Percentiles rank a stretch among this genome's conserved stretches.
These are phyloP conservation scores for Selenicereus undatus DNA, from an alignment of 148 eudicot genomes.

Conservation along the genomic window DNA sequence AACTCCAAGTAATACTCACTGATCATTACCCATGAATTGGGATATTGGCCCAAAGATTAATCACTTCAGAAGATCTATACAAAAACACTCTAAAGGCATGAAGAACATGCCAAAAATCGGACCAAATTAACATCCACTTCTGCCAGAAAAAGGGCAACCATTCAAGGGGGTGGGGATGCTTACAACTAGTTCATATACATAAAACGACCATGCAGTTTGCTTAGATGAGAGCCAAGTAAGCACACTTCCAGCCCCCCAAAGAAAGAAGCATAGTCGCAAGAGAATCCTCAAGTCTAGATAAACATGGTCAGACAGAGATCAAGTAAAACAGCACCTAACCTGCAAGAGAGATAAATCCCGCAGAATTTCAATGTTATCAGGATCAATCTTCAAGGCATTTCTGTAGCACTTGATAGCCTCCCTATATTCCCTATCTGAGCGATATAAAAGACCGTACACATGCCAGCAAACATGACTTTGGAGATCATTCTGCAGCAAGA, in stretches of 20 bases:
- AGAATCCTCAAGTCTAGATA: background rate
- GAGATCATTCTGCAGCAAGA: slow-evolving; percentile 78
- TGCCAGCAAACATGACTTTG: slow-evolving; percentile 99
- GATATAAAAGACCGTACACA: slow-evolving; percentile 96
- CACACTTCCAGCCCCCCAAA: background rate
- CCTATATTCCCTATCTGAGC: slow-evolving; percentile 96
- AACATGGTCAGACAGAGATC: background rate
- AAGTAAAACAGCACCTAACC: slow-evolving; percentile 36
- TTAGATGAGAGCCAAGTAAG: background rate
- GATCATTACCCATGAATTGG: background rate
- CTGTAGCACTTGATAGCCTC: slow-evolving; percentile 97
- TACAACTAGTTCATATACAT: background rate
- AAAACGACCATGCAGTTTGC: background rate
- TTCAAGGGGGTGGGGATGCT: background rate
- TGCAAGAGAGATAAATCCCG: slow-evolving; percentile 94
- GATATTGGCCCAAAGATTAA: background rate
- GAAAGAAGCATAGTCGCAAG: background rate
- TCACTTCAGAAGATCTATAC: background rate
- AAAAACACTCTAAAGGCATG: background rate
- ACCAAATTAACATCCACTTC: background rate
- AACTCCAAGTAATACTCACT: background rate
- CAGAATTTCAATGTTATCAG: slow-evolving; percentile 95
- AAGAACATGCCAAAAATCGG: background rate
- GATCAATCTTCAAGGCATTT: slow-evolving; percentile 93
- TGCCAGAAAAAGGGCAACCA: background rate